A percentile compares a stretch with the other conserved stretches of the same genome.
Evolutionary conservation across 371 early-diverging fungal species (phyloP).

Genomic region (Mortierella sp.): DNA sequence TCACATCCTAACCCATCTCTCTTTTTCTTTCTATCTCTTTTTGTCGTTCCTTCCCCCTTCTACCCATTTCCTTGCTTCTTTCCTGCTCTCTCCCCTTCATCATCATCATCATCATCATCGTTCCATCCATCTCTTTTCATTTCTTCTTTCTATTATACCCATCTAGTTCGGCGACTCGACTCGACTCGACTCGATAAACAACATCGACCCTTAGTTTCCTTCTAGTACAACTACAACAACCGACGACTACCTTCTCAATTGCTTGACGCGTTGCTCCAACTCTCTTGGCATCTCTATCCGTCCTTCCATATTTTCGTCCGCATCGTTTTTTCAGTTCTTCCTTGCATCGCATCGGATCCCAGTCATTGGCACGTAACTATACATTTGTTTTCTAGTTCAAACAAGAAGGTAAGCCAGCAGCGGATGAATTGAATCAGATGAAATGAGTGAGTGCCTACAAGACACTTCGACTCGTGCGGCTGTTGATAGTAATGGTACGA

Average conservation of each 20-base stretch:
- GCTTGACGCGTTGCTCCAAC: slow-evolving; percentile 1
- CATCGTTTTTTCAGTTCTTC: not conserved
- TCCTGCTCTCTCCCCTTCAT: not conserved
- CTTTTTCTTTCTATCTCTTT: not conserved
- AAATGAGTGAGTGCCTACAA: not conserved
- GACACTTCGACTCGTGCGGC: not conserved
- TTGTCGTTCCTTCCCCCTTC: not conserved
- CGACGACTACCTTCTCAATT: not conserved
- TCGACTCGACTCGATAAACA: not conserved
- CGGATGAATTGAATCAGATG: not conserved
- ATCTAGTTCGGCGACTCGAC: slow-evolving; percentile 2
- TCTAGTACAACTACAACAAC: not conserved
- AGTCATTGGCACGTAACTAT: not conserved
- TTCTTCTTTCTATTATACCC: not conserved
- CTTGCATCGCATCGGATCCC: not conserved
- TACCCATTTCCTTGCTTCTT: not conserved
- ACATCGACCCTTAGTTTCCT: not conserved
- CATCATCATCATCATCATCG: not conserved
- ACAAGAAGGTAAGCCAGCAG: not conserved
- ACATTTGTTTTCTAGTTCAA: not conserved
- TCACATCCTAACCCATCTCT: not conserved
- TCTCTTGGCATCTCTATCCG: not conserved
- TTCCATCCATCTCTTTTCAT: not conserved
- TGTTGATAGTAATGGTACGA: not conserved
- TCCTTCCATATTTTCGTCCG: not conserved